A percentile compares a stretch with the other conserved stretches of the same genome.
phyloP scores from a whole-genome alignment of 306 rosid species.

The Hippophae tibetana region DNA sequence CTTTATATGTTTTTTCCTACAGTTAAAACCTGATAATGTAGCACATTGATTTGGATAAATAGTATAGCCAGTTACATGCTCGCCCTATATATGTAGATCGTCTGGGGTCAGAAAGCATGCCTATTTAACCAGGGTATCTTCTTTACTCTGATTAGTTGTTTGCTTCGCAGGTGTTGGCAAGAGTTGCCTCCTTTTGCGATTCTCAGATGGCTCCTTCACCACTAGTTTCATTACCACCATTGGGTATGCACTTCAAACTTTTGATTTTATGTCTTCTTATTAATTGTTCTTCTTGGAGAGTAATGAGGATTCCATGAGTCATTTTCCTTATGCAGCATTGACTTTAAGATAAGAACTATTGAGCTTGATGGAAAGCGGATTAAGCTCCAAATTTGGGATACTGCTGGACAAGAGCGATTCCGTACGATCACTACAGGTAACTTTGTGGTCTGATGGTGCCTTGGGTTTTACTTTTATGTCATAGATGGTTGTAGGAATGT shows the following conservation, averaged over 20 bases:
- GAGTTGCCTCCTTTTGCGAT: conserved; percentile 96
- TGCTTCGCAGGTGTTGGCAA: conserved; percentile 82
- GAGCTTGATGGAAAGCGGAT: conserved; percentile 88
- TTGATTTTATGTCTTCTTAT: conserved; percentile 3
- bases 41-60: no score
- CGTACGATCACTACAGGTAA: conserved; percentile 90
- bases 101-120: no score
- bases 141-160: conserved; percentile 4
- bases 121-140: not conserved
- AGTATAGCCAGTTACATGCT: no score
- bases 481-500: no score
- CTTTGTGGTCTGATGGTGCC: conserved; percentile 11
- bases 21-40: no score
- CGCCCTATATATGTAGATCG: no score
- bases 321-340: conserved; percentile 57
- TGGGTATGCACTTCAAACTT: conserved; percentile 48
- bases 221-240: conserved; percentile 91
- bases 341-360: conserved; percentile 85
- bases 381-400: conserved; percentile 96
- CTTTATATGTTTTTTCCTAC: no score
- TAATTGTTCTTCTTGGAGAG: conserved; percentile 5
- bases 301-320: conserved; percentile 17
- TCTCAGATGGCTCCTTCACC: conserved; percentile 92
- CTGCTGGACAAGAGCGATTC: conserved; percentile 96
- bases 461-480: not conserved